Evolutionary conservation across 2,329 filamentous ascomycete species (phyloP).

Genomic region (Tolypocladium tropicale): DNA sequence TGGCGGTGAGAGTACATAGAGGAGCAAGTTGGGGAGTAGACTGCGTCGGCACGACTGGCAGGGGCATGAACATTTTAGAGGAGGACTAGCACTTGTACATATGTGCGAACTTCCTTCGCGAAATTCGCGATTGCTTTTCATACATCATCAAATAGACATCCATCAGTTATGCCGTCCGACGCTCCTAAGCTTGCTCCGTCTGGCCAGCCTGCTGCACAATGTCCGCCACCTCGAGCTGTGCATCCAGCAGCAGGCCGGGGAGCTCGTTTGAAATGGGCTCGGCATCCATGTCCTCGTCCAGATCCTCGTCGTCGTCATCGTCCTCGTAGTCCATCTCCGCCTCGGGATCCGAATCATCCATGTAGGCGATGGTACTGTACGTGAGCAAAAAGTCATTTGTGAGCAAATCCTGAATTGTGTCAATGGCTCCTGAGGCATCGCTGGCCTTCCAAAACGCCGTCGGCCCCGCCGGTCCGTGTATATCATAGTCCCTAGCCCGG

Average conservation of each 20-base stretch:
- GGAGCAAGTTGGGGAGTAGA: too few species aligned
- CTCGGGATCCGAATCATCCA: slow-evolving; percentile 12
- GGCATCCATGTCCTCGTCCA: slow-evolving; percentile 15
- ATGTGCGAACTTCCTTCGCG: not conserved
- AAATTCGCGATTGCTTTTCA: too few species aligned
- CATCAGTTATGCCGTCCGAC: not conserved
- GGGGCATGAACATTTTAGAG: not conserved
- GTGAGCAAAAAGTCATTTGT: slow-evolving; percentile 20
- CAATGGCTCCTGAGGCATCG: slow-evolving; percentile 27
- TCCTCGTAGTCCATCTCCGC: slow-evolving; percentile 15
- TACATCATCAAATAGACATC: not conserved
- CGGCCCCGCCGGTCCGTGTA: slow-evolving; percentile 60
- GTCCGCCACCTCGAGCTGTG: slow-evolving; percentile 9
- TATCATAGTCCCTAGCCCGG: slow-evolving; percentile 46
- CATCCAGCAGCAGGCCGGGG: slow-evolving; percentile 13
- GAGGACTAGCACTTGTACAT: not conserved
- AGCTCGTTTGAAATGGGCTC: slow-evolving; percentile 14
- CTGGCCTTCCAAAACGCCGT: slow-evolving; percentile 70
- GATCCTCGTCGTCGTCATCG: slow-evolving; percentile 19
- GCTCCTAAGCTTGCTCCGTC: not conserved
- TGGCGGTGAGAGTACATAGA: too few species aligned
- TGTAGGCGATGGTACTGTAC: slow-evolving; percentile 11
- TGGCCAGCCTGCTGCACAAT: slow-evolving; percentile 4
- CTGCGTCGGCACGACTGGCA: not conserved
- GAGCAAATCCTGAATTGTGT: slow-evolving; percentile 18